Conservation (phyloP, 2,329 filamentous ascomycete genomes). For the Sarocladium brachiariae region DNA sequence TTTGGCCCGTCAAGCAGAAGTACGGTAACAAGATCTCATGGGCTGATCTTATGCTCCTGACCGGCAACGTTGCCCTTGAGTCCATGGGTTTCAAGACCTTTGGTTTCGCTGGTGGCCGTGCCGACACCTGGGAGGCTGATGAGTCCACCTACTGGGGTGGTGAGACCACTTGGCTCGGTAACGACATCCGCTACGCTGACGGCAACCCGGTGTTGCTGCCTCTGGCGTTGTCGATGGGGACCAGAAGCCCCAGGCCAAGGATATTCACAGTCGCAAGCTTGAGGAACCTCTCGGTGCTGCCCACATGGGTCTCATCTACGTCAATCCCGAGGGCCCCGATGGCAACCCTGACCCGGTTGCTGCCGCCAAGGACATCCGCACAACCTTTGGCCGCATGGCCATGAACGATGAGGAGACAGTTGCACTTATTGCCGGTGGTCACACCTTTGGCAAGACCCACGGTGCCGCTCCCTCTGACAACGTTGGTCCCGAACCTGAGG, state of each 20-base stretch:
- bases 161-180: slow-evolving; percentile 66
- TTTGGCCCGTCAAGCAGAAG: slow-evolving; percentile 81
- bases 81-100: slow-evolving; percentile 69
- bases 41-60: slow-evolving; percentile 65
- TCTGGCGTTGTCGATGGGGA: slow-evolving; percentile 26
- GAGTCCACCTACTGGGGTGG: slow-evolving; percentile 72
- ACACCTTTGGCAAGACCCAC: slow-evolving; percentile 76
- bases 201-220: slow-evolving; percentile 37
- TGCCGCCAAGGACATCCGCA: slow-evolving; percentile 64
- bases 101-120: slow-evolving; percentile 66
- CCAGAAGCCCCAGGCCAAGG: slow-evolving; percentile 32
- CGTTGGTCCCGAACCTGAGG: slow-evolving; percentile 61
- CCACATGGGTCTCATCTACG: slow-evolving; percentile 71
- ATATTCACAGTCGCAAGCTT: slow-evolving; percentile 55
- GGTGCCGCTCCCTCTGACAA: slow-evolving; percentile 59
- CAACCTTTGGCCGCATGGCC: slow-evolving; percentile 71
- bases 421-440: slow-evolving; percentile 70
- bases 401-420: slow-evolving; percentile 82
- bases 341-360: slow-evolving; percentile 63
- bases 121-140: slow-evolving; percentile 69
- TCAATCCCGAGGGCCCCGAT: slow-evolving; percentile 66
- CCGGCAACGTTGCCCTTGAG: slow-evolving; percentile 71
- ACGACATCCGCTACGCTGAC: slow-evolving; percentile 60
- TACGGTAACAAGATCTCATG: slow-evolving; percentile 78
- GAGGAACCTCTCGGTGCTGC: slow-evolving; percentile 62